Evolutionary conservation across 2,329 filamentous ascomycete species (phyloP).

Genomic region (Diaporthe sp.): DNA sequence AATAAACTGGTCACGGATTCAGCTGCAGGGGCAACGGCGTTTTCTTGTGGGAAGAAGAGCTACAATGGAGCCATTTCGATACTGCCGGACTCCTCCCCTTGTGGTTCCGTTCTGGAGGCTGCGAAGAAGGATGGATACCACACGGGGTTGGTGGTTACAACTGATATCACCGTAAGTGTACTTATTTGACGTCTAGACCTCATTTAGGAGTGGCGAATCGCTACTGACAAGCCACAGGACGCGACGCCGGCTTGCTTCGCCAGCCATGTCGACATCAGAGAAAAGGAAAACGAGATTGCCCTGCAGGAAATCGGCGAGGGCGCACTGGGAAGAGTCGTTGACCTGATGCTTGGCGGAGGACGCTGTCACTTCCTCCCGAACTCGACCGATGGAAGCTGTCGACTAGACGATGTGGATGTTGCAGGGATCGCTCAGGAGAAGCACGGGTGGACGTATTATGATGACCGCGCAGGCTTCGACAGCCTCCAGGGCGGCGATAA

Average conservation of each 20-base stretch:
- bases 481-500: slow-evolving; percentile 74
- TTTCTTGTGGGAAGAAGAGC: slow-evolving; percentile 91
- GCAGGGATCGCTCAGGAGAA: slow-evolving; percentile 79
- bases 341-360: slow-evolving; percentile 93
- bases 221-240: slow-evolving; percentile 60
- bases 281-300: slow-evolving; percentile 91
- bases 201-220: background rate
- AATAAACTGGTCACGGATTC: slow-evolving; percentile 93
- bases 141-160: slow-evolving; percentile 95
- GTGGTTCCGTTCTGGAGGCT: slow-evolving; percentile 92
- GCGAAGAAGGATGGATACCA: slow-evolving; percentile 92
- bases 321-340: slow-evolving; percentile 86
- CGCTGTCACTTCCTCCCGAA: slow-evolving; percentile 94
- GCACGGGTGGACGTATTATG: slow-evolving; percentile 83
- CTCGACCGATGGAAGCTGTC: slow-evolving; percentile 82
- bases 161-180: slow-evolving; percentile 75
- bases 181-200: background rate
- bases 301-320: slow-evolving; percentile 92
- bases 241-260: slow-evolving; percentile 97
- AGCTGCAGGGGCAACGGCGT: slow-evolving; percentile 96
- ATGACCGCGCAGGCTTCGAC: slow-evolving; percentile 81
- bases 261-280: slow-evolving; percentile 83
- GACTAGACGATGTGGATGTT: slow-evolving; percentile 82
- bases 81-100: slow-evolving; percentile 85
- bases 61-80: slow-evolving; percentile 98